Evolutionary conservation across 2,329 filamentous ascomycete genomes (phyloP).

Genomic region (Curvularia hawaiiensis): DNA sequence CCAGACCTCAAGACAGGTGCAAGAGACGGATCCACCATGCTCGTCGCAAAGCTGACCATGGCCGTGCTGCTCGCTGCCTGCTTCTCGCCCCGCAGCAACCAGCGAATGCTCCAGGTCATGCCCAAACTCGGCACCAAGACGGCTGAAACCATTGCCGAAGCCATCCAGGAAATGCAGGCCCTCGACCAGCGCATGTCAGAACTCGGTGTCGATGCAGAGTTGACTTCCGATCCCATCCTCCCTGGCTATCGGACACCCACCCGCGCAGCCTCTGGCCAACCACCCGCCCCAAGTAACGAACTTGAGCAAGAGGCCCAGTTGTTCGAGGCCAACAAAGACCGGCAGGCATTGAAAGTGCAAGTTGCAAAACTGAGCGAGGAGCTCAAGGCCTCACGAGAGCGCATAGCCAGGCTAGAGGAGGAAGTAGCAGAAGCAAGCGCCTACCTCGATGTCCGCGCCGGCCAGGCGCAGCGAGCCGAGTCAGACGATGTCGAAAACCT

Average conservation of each 20-base stretch:
- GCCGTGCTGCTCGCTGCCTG: constrained; percentile 55
- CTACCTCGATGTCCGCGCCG: constrained; percentile 50
- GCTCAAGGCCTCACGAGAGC: constrained; percentile 48
- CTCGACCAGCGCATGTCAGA: constrained; percentile 44
- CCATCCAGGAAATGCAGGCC: constrained; percentile 49
- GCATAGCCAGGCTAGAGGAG: constrained; percentile 54
- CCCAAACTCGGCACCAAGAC: constrained; percentile 44
- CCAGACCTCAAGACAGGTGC: constrained; percentile 57
- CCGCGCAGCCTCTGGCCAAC: constrained; percentile 36
- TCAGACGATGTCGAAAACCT: constrained; percentile 53
- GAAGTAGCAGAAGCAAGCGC: constrained; percentile 54
- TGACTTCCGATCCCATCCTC: constrained; percentile 40
- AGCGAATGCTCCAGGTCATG: constrained; percentile 53
- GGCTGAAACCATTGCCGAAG: constrained; percentile 46
- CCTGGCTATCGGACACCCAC: constrained; percentile 43
- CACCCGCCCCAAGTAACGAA: constrained; percentile 42
- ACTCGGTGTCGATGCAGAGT: constrained; percentile 43
- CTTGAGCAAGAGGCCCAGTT: constrained; percentile 57
- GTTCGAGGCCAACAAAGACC: constrained; percentile 55
- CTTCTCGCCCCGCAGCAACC: constrained; percentile 54
- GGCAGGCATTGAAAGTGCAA: constrained; percentile 50
- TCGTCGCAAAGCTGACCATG: constrained; percentile 53
- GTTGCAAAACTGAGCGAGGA: constrained; percentile 50
- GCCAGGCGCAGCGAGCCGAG: constrained; percentile 43
- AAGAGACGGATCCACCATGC: constrained; percentile 50